phyloP scores from a whole-genome alignment of 2,329 filamentous ascomycete species.

The Penicillium olsonii region DNA sequence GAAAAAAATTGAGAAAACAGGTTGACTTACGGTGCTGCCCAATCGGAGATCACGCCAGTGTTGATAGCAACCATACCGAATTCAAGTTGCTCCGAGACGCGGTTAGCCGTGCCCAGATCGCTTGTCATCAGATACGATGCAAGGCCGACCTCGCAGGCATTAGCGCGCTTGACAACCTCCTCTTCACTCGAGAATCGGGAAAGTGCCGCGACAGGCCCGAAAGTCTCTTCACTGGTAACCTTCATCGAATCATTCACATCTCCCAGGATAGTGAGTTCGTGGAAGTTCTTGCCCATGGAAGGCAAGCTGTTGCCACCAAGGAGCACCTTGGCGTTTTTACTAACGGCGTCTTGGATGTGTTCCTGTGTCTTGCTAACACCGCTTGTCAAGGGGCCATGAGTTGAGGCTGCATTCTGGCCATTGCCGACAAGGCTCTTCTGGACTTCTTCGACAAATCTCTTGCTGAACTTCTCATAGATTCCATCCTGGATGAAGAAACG shows the following conservation, averaged over 20 bases:
- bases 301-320: slow-evolving; percentile 71
- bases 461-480: slow-evolving; percentile 53
- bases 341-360: slow-evolving; percentile 74
- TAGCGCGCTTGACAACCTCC: slow-evolving; percentile 79
- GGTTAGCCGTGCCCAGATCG: slow-evolving; percentile 55
- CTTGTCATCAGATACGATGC: slow-evolving; percentile 84
- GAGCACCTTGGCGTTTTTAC: slow-evolving; percentile 71
- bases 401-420: slow-evolving; percentile 41
- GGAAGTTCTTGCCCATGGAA: slow-evolving; percentile 78
- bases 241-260: slow-evolving; percentile 80
- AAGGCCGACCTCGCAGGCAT: slow-evolving; percentile 76
- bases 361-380: slow-evolving; percentile 72
- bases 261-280: slow-evolving; percentile 80
- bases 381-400: slow-evolving; percentile 52
- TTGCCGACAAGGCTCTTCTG: slow-evolving; percentile 41
- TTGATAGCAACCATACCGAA: slow-evolving; percentile 61
- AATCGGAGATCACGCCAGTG: slow-evolving; percentile 61
- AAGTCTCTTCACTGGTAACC: slow-evolving; percentile 82
- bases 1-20: neutral
- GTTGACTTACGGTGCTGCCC: slow-evolving; percentile 42
- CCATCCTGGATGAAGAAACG: slow-evolving; percentile 51
- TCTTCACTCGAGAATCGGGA: slow-evolving; percentile 83
- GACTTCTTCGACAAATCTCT: slow-evolving; percentile 54
- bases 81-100: slow-evolving; percentile 56
- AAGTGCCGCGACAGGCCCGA: slow-evolving; percentile 84